phyloP scores from a whole-genome alignment of 805 yeast genomes.

The Yarrowia phangngaensis region DNA sequence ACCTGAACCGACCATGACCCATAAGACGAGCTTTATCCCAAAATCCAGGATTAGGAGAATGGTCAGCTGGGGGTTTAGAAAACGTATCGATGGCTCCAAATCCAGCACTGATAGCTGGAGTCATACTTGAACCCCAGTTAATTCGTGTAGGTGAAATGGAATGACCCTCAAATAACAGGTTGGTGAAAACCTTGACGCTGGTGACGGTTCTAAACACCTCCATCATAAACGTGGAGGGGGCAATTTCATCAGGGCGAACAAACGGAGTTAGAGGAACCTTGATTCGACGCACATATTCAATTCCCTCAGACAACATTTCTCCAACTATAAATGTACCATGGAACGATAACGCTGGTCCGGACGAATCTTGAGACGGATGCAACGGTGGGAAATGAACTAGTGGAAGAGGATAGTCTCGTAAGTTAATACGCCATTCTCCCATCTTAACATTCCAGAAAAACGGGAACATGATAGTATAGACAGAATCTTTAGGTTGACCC shows the following conservation, averaged over 20 bases:
- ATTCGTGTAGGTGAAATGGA: slow-evolving; percentile 60
- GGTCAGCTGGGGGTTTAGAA: slow-evolving; percentile 86
- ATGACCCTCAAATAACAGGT: slow-evolving; percentile 52
- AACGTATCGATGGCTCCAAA: slow-evolving; percentile 76
- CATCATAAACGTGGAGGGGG: slow-evolving; percentile 50
- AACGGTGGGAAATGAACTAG: slow-evolving; percentile 64
- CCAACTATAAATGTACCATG: slow-evolving; percentile 65
- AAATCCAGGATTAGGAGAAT: slow-evolving; percentile 77
- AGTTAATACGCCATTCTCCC: slow-evolving; percentile 61
- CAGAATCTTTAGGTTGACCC: slow-evolving; percentile 69
- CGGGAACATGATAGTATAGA: slow-evolving; percentile 68
- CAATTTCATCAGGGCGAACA: slow-evolving; percentile 36
- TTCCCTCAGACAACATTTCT: slow-evolving; percentile 55
- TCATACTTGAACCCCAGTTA: slow-evolving; percentile 81
- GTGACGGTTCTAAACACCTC: slow-evolving; percentile 72
- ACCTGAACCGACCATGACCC: slow-evolving; percentile 64
- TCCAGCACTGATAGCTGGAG: slow-evolving; percentile 76
- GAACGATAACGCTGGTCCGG: slow-evolving; percentile 42
- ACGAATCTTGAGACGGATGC: slow-evolving; percentile 39
- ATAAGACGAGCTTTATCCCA: slow-evolving; percentile 86
- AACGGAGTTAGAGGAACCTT: slow-evolving; percentile 58
- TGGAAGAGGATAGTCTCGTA: slow-evolving; percentile 86
- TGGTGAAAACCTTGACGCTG: slow-evolving; percentile 66
- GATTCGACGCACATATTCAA: slow-evolving; percentile 55
- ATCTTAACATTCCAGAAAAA: slow-evolving; percentile 53